These are phyloP conservation scores for Urtica urens DNA, from an alignment of 306 rosid genomes.

Conservation along the genomic window DNA sequence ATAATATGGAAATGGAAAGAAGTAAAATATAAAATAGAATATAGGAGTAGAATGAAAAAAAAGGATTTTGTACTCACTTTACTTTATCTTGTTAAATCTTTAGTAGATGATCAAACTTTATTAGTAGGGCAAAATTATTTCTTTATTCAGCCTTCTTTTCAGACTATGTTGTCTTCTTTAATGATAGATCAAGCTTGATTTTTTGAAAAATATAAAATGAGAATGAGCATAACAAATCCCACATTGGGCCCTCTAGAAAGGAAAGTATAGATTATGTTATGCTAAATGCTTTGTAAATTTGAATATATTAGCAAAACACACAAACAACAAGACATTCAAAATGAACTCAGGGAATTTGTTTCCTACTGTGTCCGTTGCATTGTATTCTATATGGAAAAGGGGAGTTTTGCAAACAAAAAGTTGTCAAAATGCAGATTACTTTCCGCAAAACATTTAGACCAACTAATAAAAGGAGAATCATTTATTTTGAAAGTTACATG, in stretches of 20 bases:
- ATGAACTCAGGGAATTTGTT: constrained; percentile 33
- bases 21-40: constrained; percentile 6
- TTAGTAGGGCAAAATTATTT: constrained; percentile 48
- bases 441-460: constrained; percentile 20
- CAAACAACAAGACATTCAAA: constrained; percentile 68
- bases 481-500: constrained; percentile 21
- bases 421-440: constrained; percentile 34
- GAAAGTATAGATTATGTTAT: constrained; percentile 25
- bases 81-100: constrained; percentile 17
- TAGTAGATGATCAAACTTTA: constrained; percentile 36
- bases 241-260: constrained; percentile 23
- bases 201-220: constrained; percentile 27
- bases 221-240: constrained; percentile 52
- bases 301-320: constrained; percentile 32
- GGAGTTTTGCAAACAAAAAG: constrained; percentile 26
- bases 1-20: constrained; percentile 9
- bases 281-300: constrained; percentile 20
- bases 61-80: constrained; percentile 34
- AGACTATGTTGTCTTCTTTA: constrained; percentile 54
- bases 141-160: constrained; percentile 61
- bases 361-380: constrained; percentile 20
- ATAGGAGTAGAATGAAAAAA: constrained; percentile 14
- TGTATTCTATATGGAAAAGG: constrained; percentile 45
- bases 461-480: constrained; percentile 17
- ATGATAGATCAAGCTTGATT: constrained; percentile 36